phyloP scores from a whole-genome alignment of 306 rosid species.

The apple (Malus domestica) region DNA sequence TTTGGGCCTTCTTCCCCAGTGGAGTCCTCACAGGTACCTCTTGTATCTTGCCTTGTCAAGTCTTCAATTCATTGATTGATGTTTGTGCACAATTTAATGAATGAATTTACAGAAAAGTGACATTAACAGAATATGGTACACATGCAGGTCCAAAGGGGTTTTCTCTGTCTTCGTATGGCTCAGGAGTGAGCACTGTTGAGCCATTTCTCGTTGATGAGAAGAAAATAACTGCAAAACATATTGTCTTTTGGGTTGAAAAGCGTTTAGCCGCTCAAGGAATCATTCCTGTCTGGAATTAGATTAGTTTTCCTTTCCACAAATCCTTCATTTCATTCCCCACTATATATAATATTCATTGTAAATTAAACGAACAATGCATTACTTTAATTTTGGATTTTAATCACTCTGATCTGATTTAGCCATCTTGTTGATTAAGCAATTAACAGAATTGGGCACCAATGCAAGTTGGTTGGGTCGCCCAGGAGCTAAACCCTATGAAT shows the following conservation, averaged over 20 bases:
- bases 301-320: no score
- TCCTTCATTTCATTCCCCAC: no score
- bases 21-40: constrained; percentile 60
- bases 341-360: no score
- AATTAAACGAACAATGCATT: no score
- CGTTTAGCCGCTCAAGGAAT: constrained; percentile 98
- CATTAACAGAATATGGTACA: background rate
- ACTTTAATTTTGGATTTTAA: no score
- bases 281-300: constrained; percentile 67
- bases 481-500: no score
- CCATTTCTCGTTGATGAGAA: constrained; percentile 89
- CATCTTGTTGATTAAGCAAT: no score
- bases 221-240: constrained; percentile 63
- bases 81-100: background rate
- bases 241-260: constrained; percentile 90
- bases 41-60: background rate
- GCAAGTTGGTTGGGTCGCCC: no score
- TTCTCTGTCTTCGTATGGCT: constrained; percentile 69
- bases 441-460: no score
- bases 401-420: no score
- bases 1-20: constrained; percentile 88
- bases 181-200: constrained; percentile 74
- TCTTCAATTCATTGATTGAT: background rate
- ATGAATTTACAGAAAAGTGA: background rate
- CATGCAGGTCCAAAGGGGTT: constrained; percentile 86